Conservation (phyloP, 1,139 yeast genomes). For the Candida buenavistaensis region DNA sequence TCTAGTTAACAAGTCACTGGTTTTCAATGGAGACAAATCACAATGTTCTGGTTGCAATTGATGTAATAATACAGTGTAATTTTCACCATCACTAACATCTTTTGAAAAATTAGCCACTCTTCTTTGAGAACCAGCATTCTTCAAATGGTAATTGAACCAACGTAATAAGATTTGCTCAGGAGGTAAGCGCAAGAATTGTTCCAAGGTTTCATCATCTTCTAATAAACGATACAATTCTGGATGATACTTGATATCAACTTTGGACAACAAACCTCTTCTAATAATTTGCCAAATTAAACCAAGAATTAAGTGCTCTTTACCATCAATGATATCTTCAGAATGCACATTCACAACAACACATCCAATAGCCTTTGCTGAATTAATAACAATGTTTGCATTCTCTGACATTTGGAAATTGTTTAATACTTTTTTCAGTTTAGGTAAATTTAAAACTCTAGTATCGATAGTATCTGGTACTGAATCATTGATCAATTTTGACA, state of each 20-base stretch:
- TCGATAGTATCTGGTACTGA: conserved; percentile 98
- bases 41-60: conserved; percentile 87
- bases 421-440: conserved; percentile 71
- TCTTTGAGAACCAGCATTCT: conserved; percentile 89
- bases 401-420: conserved; percentile 96
- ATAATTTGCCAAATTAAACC: conserved; percentile 99
- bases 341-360: conserved; percentile 98
- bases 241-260: conserved; percentile 93
- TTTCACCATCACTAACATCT: conserved; percentile 94
- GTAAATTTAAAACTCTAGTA: conserved; percentile 91
- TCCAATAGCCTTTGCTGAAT: conserved; percentile 98
- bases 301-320: conserved; percentile 90
- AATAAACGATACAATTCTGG: conserved; percentile 94
- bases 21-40: conserved; percentile 78
- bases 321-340: conserved; percentile 95
- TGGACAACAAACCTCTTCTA: conserved; percentile 89
- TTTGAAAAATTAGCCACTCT: conserved; percentile 81
- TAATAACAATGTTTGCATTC: conserved; percentile 95
- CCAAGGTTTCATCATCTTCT: conserved; percentile 96
- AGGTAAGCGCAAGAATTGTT: conserved; percentile 92
- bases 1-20: conserved; percentile 67
- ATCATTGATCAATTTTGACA: conserved; percentile 92
- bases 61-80: conserved; percentile 83
- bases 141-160: conserved; percentile 96
- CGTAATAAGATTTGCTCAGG: conserved; percentile 96